These are phyloP conservation scores for Nevesoporus exiguus DNA, from an alignment of 768 basidiomycete genomes.

Conservation along the genomic window DNA sequence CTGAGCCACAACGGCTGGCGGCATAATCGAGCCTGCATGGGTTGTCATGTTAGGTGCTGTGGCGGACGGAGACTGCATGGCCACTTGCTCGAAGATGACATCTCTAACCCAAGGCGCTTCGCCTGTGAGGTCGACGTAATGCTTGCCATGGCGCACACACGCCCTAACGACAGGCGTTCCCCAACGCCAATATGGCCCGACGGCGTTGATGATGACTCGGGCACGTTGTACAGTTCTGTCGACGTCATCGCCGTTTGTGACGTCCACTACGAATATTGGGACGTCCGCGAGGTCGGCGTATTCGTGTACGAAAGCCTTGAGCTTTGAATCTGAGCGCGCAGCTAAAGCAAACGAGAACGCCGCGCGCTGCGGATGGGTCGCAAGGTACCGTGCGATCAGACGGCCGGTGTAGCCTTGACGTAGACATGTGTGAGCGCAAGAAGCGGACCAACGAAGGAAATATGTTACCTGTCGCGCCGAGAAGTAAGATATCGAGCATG, in stretches of 20 bases:
- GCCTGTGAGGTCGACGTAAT: conserved; percentile 85
- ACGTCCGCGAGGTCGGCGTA: conserved; percentile 42
- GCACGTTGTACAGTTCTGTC: conserved; percentile 54
- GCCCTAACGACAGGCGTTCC: conserved; percentile 78
- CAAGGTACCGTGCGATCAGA: conserved; percentile 65
- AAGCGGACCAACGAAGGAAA: background rate
- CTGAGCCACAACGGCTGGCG: conserved; percentile 65
- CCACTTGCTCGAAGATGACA: conserved; percentile 55
- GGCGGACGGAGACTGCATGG: conserved; percentile 4
- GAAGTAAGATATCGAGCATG: conserved; percentile 59
- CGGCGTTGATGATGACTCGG: conserved; percentile 70
- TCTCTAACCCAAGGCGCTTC: conserved; percentile 65
- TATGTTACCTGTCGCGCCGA: conserved; percentile 60
- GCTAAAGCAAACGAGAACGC: conserved; percentile 66
- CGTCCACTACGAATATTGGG: conserved; percentile 53
- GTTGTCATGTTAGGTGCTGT: conserved; percentile 12
- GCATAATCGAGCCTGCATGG: conserved; percentile 59
- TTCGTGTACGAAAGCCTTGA: conserved; percentile 49
- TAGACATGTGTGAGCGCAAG: conserved; percentile 9
- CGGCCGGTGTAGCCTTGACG: conserved; percentile 62
- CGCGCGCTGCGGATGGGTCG: conserved; percentile 53
- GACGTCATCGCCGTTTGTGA: conserved; percentile 49
- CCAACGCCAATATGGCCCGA: conserved; percentile 72
- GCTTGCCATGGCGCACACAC: conserved; percentile 68
- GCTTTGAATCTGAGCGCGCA: conserved; percentile 63